Base-by-base conservation (phyloP, 192 early-diverging fungal genomes). In the Piromyces sp. region DNA sequence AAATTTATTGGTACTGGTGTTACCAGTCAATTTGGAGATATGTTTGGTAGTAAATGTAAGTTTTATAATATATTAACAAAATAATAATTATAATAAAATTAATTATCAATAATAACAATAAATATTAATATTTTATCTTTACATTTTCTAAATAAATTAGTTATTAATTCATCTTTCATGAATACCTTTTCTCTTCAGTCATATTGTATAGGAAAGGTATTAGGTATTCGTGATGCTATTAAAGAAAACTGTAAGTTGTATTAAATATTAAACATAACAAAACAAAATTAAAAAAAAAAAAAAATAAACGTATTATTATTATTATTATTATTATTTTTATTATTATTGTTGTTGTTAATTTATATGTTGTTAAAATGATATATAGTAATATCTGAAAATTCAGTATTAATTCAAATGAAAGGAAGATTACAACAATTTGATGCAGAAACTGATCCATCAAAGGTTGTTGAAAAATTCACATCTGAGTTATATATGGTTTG, bases 351-450 rank as follows among this genome's bases (percentile, higher is more conserved):
- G 1, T 15, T 40, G 1, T 13, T 40, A 14, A 2, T 15, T 14
- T 40, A 40, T 40, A 40, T 51, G n/a, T n/a, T n/a, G n/a, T n/a
- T n/a, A n/a, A n/a, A n/a, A 51, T 13, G 26, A 22, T 13, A 22
- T 22, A 51, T 51, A 68, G 51, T 68, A 68, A 19, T 37, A 30
- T 28, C 68, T 26, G 84, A 86, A 85, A 29, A 84, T 88, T 28
- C 83, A 80, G 17, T 80, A 81, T 83, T 58, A 83, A 3, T 82
- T 26, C 33, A 83, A 79, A 42, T 93, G 80, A 87, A 88, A 79
- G 85, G 84, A 68, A 84, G 85, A 9, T 82, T 94, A 40, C 87
- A 91, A 58, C 84, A 90, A 28, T 88, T 90, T 30, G 91, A 91
- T 33, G 90, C 82, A 68, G 30, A 68, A n/a, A 19, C 87, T 89